phyloP scores from a whole-genome alignment of 148 eudicot species.

The Persicaria maculosa region DNA sequence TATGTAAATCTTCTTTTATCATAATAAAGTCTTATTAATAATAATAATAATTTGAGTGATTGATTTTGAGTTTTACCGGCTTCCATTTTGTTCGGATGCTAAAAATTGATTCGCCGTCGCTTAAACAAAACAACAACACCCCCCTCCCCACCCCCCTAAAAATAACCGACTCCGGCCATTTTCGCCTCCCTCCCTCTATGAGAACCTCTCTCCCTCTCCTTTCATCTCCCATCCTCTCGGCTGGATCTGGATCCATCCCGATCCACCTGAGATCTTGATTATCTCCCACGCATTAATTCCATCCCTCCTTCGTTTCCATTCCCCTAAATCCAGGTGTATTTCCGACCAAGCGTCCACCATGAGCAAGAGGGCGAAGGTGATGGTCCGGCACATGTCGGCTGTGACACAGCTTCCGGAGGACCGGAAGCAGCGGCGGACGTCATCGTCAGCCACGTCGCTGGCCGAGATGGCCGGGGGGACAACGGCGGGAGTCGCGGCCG shows the following conservation, averaged over 20 bases:
- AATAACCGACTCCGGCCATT: neutral
- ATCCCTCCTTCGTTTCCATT: too few species aligned
- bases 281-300: neutral
- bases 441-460: slow-evolving; percentile 10
- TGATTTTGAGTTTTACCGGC: too few species aligned
- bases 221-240: neutral
- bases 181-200: neutral
- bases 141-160: neutral
- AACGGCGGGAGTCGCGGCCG: slow-evolving; percentile 49
- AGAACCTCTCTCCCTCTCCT: neutral
- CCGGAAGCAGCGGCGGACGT: neutral
- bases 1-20: too few species aligned
- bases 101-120: neutral
- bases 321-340: too few species aligned
- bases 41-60: too few species aligned
- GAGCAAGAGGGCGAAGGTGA: neutral
- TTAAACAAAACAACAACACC: neutral
- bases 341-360: too few species aligned
- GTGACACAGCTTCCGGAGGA: neutral
- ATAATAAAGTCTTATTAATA: too few species aligned
- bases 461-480: slow-evolving; percentile 59
- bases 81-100: too few species aligned
- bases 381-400: neutral
- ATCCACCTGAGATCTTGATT: neutral
- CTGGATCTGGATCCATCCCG: neutral